Conservation (phyloP, 805 yeast genomes). For the Pichia insulana region DNA sequence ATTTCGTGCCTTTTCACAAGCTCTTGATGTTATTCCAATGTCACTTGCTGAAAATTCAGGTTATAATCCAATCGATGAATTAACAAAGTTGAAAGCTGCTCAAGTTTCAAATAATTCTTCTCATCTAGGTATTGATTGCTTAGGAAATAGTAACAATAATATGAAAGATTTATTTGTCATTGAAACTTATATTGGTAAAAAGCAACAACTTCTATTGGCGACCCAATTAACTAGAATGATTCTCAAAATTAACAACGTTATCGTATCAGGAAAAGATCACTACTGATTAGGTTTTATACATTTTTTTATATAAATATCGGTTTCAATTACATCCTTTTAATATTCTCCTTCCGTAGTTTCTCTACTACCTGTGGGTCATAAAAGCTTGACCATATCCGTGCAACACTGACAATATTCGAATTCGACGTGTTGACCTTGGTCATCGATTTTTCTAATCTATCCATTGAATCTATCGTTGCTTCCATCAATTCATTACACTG, state of each 20-base stretch:
- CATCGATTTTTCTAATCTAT: constrained; percentile 10
- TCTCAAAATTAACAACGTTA: constrained; percentile 92
- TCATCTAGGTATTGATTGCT: constrained; percentile 85
- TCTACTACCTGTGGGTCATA: constrained; percentile 17
- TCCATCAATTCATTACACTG: constrained; percentile 10
- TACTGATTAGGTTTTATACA: constrained; percentile 13
- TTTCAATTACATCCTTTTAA: constrained; percentile 1
- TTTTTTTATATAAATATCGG: constrained; percentile 1
- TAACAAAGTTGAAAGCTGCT: constrained; percentile 73
- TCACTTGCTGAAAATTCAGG: constrained; percentile 97
- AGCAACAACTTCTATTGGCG: constrained; percentile 89
- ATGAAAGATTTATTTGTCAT: constrained; percentile 93
- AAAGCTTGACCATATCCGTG: constrained; percentile 17
- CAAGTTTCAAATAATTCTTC: constrained; percentile 69
- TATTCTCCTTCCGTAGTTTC: constrained; percentile 8
- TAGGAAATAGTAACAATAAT: constrained; percentile 80
- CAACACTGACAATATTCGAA: constrained; percentile 10
- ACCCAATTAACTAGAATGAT: constrained; percentile 98
- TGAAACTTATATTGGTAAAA: constrained; percentile 95
- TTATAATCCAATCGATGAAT: constrained; percentile 83
- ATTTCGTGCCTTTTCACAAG: constrained; percentile 87
- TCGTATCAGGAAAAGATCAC: constrained; percentile 43
- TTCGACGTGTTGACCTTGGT: constrained; percentile 7
- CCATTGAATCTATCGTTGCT: constrained; percentile 8
- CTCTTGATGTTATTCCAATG: constrained; percentile 88